Evolutionary conservation across 306 rosid species (phyloP), one percentile per base, ranked within the genome.

Genomic region (Luffa acutangula): DNA sequence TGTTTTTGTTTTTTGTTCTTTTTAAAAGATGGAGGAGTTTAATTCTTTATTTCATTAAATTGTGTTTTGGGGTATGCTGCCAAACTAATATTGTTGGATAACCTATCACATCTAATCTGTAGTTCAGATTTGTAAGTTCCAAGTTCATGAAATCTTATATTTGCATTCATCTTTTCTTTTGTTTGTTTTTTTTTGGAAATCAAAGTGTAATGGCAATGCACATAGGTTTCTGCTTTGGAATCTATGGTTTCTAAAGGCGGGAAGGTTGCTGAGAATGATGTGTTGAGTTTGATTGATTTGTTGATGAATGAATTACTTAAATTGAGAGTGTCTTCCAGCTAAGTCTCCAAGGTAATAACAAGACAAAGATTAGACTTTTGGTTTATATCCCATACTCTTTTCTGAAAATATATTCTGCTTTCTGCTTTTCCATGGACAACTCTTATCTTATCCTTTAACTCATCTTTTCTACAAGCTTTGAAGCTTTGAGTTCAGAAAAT

Each of bases 231-330:
- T 82, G 94, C 97, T 66, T 59, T 94, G 78, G 98, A 94, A 81
- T 65, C 94, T 49, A 84, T 92, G 34, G 87, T 92, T 79, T 81
- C 62, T 69, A 90, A 89, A 81, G 98, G 98, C 64, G 92, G 83
- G 75, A 94, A 89, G 77, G 91, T 94, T 59, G 96, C 80, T 43
- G 98, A 94, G 83, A 59, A 90, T 41, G 91, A 88, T 84, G 81
- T 94, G 84, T 88, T 86, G 65, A 83, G 83, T 81, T 83, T 94
- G 64, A 90, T 83, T 65, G 98, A 94, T 89, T 84, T 86, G 25
- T 79, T 94, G 88, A 94, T 94, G 98, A 92, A 92, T 78, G 93
- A 94, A 72, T 83, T 94, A 90, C 86, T 94, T 52, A 94, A 88
- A 78, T 84, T 94, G 54, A 25, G 31, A 25, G 31, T 25, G 31